A percentile compares a stretch with the other conserved stretches of the same genome.
Evolutionary conservation across 2,329 filamentous ascomycete species (phyloP).

Genomic region (Cladosporium oxysporum): DNA sequence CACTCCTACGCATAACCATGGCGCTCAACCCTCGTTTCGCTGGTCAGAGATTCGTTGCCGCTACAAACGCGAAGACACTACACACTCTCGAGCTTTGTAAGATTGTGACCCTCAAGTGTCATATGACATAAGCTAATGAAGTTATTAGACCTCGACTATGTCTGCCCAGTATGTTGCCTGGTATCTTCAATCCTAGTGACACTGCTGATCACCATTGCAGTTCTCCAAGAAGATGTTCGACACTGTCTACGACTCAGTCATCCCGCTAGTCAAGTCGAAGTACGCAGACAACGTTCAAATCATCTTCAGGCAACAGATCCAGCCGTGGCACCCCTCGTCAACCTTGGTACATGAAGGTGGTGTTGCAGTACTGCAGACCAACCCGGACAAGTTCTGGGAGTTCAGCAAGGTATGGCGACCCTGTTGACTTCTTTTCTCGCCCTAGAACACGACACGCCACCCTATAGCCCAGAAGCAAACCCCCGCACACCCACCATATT

Average conservation of each 20-base stretch:
- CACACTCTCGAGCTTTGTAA: constrained; percentile 58
- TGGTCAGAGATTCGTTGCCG: constrained; percentile 65
- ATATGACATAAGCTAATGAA: neutral
- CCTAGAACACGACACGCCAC: neutral
- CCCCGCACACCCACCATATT: neutral
- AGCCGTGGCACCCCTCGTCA: constrained; percentile 77
- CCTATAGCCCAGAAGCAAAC: neutral
- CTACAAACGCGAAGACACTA: constrained; percentile 44
- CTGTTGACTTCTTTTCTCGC: neutral
- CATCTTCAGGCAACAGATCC: constrained; percentile 87
- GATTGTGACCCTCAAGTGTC: constrained; percentile 17
- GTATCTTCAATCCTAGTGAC: neutral
- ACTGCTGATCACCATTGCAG: constrained; percentile 28
- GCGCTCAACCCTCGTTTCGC: constrained; percentile 76
- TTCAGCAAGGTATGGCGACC: constrained; percentile 59
- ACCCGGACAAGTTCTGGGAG: constrained; percentile 74
- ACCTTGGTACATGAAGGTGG: constrained; percentile 74
- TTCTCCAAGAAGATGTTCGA: constrained; percentile 74
- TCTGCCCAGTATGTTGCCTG: constrained; percentile 64
- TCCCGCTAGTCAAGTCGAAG: constrained; percentile 64
- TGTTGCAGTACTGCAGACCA: constrained; percentile 72
- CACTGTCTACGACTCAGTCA: constrained; percentile 68
- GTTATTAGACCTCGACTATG: constrained; percentile 74
- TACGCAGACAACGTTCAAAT: constrained; percentile 66
- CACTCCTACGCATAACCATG: constrained; percentile 51